phyloP scores from a whole-genome alignment of 2,329 filamentous ascomycete genomes.

The Penicillium italicum region DNA sequence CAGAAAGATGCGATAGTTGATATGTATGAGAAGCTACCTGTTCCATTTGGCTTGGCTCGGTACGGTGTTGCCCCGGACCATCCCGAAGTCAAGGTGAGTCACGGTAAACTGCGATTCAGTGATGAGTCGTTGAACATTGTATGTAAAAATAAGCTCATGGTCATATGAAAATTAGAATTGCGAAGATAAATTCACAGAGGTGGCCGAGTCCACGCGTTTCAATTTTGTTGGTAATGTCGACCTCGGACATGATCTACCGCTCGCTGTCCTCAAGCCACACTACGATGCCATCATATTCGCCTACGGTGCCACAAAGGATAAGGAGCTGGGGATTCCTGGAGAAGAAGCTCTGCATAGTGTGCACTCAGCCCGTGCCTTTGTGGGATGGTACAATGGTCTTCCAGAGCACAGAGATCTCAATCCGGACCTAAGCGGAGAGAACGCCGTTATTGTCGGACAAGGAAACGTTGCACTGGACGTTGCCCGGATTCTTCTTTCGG shows the following conservation, averaged over 20 bases:
- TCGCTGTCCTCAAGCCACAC: constrained; percentile 68
- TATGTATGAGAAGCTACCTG: constrained; percentile 94
- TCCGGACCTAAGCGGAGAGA: constrained; percentile 73
- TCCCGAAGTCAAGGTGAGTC: constrained; percentile 85
- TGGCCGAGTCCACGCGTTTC: constrained; percentile 77
- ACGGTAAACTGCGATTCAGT: not conserved
- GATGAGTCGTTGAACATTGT: not conserved
- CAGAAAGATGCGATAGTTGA: constrained; percentile 71
- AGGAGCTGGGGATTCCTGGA: constrained; percentile 71
- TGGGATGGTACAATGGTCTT: constrained; percentile 97
- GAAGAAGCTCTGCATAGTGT: constrained; percentile 67
- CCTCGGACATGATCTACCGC: constrained; percentile 66
- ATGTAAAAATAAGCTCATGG: not conserved
- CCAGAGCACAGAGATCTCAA: constrained; percentile 71
- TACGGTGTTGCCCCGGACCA: constrained; percentile 98
- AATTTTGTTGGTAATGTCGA: constrained; percentile 87
- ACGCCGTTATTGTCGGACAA: constrained; percentile 86
- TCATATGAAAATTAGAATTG: constrained; percentile 65
- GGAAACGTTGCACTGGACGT: constrained; percentile 96
- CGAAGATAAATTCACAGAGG: constrained; percentile 86
- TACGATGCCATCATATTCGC: constrained; percentile 92
- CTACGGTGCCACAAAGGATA: constrained; percentile 86
- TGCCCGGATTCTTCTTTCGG: constrained; percentile 76
- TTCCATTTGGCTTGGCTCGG: constrained; percentile 86
- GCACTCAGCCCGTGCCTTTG: constrained; percentile 85